Evolutionary conservation across 1,284 basidiomycete genomes (phyloP).

Genomic region (Athelia psychrophila): DNA sequence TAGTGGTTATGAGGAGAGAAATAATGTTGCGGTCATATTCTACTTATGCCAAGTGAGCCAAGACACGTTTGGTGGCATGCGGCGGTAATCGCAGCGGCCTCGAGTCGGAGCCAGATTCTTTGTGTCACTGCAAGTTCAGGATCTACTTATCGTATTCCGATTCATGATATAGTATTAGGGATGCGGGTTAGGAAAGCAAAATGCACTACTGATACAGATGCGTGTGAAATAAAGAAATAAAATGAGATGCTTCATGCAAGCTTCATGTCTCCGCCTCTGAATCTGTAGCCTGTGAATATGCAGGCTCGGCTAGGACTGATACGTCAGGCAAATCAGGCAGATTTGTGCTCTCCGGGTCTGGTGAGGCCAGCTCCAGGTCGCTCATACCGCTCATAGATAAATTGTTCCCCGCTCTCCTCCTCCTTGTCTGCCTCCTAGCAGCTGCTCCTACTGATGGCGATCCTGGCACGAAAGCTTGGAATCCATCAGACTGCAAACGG

Average conservation of each 20-base stretch:
- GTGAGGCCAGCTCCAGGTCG: neutral
- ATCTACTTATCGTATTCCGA: too few species aligned
- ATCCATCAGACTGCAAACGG: constrained; percentile 63
- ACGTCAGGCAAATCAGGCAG: neutral
- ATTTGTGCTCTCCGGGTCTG: neutral
- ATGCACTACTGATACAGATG: constrained; percentile 1
- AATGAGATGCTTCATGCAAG: neutral
- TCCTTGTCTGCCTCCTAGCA: constrained; percentile 22
- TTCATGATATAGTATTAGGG: too few species aligned
- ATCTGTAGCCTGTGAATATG: neutral
- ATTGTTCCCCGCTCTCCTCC: constrained; percentile 16
- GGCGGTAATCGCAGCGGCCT: too few species aligned
- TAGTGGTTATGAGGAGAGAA: neutral
- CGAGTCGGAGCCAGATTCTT: too few species aligned
- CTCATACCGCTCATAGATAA: neutral
- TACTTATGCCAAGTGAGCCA: too few species aligned
- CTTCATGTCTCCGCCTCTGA: neutral
- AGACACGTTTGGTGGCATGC: too few species aligned
- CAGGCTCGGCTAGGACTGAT: neutral
- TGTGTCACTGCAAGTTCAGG: too few species aligned
- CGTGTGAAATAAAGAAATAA: neutral
- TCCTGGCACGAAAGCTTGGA: constrained; percentile 27
- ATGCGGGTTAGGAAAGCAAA: neutral
- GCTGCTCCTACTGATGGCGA: constrained; percentile 24
- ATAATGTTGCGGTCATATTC: too few species aligned